Conservation (phyloP, 1,139 yeast species). For the Blastobotrys raffinosifermentans region DNA sequence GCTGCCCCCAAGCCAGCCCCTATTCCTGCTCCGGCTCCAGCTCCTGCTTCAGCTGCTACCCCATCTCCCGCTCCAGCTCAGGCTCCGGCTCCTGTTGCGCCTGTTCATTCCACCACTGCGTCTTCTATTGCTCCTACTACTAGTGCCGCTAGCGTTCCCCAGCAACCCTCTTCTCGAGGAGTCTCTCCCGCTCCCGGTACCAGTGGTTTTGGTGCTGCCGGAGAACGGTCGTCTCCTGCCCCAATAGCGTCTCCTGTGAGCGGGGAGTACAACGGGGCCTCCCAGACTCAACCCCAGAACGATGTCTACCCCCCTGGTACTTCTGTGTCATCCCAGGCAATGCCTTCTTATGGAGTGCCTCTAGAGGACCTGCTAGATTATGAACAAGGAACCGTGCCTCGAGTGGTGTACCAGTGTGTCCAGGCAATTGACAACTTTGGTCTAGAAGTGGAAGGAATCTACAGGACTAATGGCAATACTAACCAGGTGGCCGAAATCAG, state of each 20-base stretch:
- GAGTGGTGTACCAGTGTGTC: slow-evolving; percentile 84
- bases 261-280: no score
- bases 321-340: slow-evolving; percentile 16
- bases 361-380: slow-evolving; percentile 67
- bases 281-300: slow-evolving; percentile 3
- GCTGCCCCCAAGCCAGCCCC: neutral
- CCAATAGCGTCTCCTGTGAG: slow-evolving; percentile 2
- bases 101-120: neutral
- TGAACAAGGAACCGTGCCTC: slow-evolving; percentile 89
- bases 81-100: neutral
- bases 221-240: slow-evolving; percentile 3
- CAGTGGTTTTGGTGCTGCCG: neutral
- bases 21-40: neutral
- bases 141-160: neutral
- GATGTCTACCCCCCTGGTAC: slow-evolving; percentile 21
- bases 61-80: neutral
- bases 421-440: slow-evolving; percentile 83
- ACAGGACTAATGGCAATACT: slow-evolving; percentile 77
- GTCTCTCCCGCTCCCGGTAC: slow-evolving; percentile 1
- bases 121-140: neutral
- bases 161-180: neutral
- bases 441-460: slow-evolving; percentile 78
- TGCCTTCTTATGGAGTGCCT: slow-evolving; percentile 69
- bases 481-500: slow-evolving; percentile 66
- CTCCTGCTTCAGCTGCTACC: slow-evolving; percentile 6